Evolutionary conservation across 495 filamentous ascomycete genomes (phyloP), one percentile per base, ranked within the genome.

Genomic region (Podospora conica): DNA sequence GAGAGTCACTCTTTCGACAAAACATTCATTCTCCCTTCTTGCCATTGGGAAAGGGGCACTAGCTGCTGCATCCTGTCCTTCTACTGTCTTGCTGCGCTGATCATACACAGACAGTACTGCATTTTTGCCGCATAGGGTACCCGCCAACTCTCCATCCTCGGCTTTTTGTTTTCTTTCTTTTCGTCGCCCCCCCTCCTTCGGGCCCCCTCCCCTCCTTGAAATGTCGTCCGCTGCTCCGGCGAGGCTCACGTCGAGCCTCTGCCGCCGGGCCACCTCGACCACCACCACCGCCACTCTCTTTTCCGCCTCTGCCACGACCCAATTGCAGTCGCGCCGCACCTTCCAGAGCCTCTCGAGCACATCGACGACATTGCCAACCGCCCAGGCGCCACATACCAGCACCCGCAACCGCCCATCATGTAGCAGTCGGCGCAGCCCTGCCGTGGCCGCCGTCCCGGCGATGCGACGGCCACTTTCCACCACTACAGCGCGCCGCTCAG

Each of bases 401-500:
- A 48, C 15, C 55, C 22, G 55, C n/a, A n/a, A 21, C 22, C 55
- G 55, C 55, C 55, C 11, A 57, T 6, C 55, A 57, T 57, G 55
- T 21, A 57, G 3, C 55, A 57, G 25, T 5, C 55, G 23, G 15
- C 40, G 15, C 40, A 8, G 15, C 61, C 23, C 25, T 15, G 15
- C 40, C 22, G n/a, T 22, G 53, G 18, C 31, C 60, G 31, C 18
- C 61, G 15, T 12, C 11, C 61, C 11, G 6, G 20, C 20, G 59
- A 20, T 15, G 31, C 59, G 7, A 21, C 68, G 9, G 11, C 23
- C 61, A 18, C 64, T 75, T 53, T 74, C 76, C n/a, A 72, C 71
- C 15, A 73, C 81, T 76, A 61, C 73, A 74, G 12, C 84, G 84
- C 77, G 86, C 59, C 85, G 54, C 78, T 82, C 60, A 21, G 22